Base-by-base conservation (phyloP, 805 yeast species). In the Kazachstania martiniae region DNA sequence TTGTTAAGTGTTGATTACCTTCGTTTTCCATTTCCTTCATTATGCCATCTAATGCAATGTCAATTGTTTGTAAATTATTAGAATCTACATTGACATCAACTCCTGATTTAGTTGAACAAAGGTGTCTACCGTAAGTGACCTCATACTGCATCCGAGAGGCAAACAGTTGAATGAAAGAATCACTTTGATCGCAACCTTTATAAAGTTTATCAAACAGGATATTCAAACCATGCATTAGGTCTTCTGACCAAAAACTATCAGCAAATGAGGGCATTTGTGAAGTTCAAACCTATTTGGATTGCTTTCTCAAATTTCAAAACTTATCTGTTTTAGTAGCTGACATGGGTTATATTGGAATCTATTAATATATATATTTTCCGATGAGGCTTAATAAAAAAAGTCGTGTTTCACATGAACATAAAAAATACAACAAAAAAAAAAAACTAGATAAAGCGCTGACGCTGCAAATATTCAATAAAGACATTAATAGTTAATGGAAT, bases 161-260 rank as follows among this genome's bases (percentile, higher is more conserved):
- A 47, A 82, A 80, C 27, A 83, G 54, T 14, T 67, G 68, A 12
- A 80, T 62, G 41, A 78, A 75, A 49, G 80, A 80, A 21, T 71
- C 74, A 50, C 81, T 78, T 52, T 84, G 93, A 17, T 60, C 64
- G 35, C 79, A 66, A 0, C 93, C 93, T 43, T 67, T 70, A 37
- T 66, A 61, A 26, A 77, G 59, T 41, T 70, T 70, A 15, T 58
- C 62, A 42, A 74, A 77, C 7, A 77, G 58, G 3, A 60, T 56
- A 31, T 65, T 60, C 29, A 70, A 55, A 23, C 82, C 76, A n/a
- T 67, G 58, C 10, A 64, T 58, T 47, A 76, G 74, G 48, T 79
- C 87, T 18, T 62, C 63, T 6, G 85, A 66, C 93, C 93, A 81
- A 58, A 81, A 81, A 44, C 76, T 72, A 43, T 78, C 84, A 4